phyloP scores from a whole-genome alignment of 2,329 filamentous ascomycete species.

The Exophiala lecanii-corni region DNA sequence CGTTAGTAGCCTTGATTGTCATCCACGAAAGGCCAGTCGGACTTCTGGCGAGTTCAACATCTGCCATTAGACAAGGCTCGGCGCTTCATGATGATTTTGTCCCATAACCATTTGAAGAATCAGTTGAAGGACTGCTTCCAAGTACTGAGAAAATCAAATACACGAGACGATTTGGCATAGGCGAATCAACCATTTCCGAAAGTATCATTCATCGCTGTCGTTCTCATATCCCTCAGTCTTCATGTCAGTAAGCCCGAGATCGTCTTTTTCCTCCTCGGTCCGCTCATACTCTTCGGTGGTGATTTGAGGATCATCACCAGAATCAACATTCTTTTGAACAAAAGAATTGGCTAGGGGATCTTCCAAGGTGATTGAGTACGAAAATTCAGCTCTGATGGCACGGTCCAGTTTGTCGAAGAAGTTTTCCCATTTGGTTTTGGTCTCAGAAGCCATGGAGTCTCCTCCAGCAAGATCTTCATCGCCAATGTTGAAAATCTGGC shows the following conservation, averaged over 20 bases:
- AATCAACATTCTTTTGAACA: constrained; percentile 76
- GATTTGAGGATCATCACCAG: constrained; percentile 69
- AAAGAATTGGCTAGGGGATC: constrained; percentile 92
- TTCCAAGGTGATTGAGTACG: constrained; percentile 76
- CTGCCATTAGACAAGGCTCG: too few species aligned
- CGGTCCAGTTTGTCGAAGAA: constrained; percentile 76
- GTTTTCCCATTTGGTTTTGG: constrained; percentile 67
- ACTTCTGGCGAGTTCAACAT: too few species aligned
- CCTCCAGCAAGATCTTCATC: constrained; percentile 57
- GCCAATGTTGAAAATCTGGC: constrained; percentile 76
- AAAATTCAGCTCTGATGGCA: constrained; percentile 73
- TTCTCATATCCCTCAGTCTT: constrained; percentile 81
- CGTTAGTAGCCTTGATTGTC: too few species aligned
- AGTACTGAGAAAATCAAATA: too few species aligned
- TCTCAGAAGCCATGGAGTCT: constrained; percentile 66
- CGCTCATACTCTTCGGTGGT: constrained; percentile 76
- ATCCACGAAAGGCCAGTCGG: too few species aligned
- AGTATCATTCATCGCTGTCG: constrained; percentile 33
- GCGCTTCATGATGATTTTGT: too few species aligned
- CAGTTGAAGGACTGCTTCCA: too few species aligned
- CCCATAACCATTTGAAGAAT: too few species aligned
- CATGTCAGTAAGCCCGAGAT: constrained; percentile 87
- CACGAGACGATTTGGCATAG: too few species aligned
- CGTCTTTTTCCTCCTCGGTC: constrained; percentile 88
- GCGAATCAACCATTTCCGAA: too few species aligned